These are phyloP conservation scores for Camellia lanceoleosa DNA, from an alignment of 148 eudicot genomes.

Conservation along the genomic window DNA sequence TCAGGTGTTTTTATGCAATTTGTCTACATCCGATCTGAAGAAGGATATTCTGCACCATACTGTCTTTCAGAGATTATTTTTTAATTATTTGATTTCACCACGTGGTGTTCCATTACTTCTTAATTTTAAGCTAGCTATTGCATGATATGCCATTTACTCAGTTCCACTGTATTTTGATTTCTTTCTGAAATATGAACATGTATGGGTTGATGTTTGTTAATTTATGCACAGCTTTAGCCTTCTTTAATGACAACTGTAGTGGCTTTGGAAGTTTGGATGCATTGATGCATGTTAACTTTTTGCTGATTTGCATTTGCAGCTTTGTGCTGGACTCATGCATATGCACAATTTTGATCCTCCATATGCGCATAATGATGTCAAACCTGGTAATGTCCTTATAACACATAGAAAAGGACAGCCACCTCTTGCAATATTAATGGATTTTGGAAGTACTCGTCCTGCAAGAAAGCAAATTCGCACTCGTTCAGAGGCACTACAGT, in stretches of 20 bases:
- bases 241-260: neutral
- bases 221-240: neutral
- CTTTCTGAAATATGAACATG: neutral
- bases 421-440: constrained; percentile 86
- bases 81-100: neutral
- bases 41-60: neutral
- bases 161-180: neutral
- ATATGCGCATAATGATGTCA: constrained; percentile 94
- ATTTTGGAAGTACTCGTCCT: constrained; percentile 93
- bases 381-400: constrained; percentile 88
- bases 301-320: constrained; percentile 42
- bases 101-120: neutral
- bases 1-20: neutral
- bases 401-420: constrained; percentile 76
- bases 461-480: constrained; percentile 83
- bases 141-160: neutral
- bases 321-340: constrained; percentile 93
- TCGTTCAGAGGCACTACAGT: constrained; percentile 77
- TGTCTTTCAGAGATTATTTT: neutral
- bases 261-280: constrained; percentile 10
- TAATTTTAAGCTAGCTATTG: neutral
- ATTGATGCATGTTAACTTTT: neutral
- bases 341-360: constrained; percentile 91
- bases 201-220: too few relatives aligned
- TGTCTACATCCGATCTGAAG: neutral